Conservation (phyloP, 176 grass and related monocot genomes). For the Avena insularis region DNA sequence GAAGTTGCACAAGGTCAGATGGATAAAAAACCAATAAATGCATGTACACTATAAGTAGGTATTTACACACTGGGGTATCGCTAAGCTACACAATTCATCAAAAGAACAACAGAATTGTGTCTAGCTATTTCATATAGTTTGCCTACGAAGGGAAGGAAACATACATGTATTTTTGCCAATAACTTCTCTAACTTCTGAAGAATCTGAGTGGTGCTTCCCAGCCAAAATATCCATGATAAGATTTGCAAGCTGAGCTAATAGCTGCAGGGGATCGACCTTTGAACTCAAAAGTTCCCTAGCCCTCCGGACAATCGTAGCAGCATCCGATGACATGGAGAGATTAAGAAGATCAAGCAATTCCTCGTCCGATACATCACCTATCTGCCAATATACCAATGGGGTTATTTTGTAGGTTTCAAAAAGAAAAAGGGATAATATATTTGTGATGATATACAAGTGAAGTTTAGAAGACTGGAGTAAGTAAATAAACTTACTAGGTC, state of each 20-base stretch:
- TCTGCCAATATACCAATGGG: conserved; percentile 50
- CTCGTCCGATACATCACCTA: conserved; percentile 87
- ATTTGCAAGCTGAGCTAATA: conserved; percentile 81
- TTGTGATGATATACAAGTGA: conserved; percentile 14
- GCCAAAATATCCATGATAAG: conserved; percentile 90
- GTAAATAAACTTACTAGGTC: conserved; percentile 68
- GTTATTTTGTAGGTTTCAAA: conserved; percentile 32
- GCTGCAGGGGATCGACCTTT: conserved; percentile 73
- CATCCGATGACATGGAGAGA: conserved; percentile 81
- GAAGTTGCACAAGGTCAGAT: conserved; percentile 21
- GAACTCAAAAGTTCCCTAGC: conserved; percentile 85
- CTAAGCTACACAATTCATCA: neutral
- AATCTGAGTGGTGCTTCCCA: conserved; percentile 50
- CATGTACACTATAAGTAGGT: neutral
- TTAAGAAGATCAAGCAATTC: conserved; percentile 84
- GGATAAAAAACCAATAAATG: conserved; percentile 16
- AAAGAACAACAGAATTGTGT: neutral
- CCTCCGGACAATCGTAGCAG: conserved; percentile 73
- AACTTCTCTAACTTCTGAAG: conserved; percentile 56
- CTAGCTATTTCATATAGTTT: neutral
- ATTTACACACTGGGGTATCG: neutral
- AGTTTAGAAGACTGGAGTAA: neutral
- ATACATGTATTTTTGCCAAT: conserved; percentile 49
- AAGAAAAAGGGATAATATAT: neutral
- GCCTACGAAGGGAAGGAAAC: neutral